Conservation (phyloP, 768 basidiomycete genomes). For the Termitomyces sp. region DNA sequence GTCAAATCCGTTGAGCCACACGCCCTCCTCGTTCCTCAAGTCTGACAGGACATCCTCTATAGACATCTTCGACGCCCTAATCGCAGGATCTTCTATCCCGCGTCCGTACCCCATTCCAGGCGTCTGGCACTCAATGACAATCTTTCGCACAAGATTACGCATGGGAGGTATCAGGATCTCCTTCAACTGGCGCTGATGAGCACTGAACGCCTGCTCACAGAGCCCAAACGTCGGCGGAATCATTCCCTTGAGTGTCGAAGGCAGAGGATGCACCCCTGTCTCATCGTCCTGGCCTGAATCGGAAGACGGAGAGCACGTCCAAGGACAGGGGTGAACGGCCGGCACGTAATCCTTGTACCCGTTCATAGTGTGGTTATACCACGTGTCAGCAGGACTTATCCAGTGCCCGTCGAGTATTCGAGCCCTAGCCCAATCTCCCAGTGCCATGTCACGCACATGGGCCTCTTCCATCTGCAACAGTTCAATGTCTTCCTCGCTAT, state of each 20-base stretch:
- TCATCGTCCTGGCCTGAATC: conserved; percentile 15
- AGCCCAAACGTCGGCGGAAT: conserved; percentile 57
- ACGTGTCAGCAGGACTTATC: conserved; percentile 69
- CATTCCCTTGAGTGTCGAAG: conserved; percentile 39
- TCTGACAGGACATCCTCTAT: conserved; percentile 55
- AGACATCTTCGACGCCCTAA: conserved; percentile 48
- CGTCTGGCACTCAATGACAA: conserved; percentile 57
- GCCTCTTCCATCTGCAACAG: conserved; percentile 35
- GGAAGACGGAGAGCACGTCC: conserved; percentile 36
- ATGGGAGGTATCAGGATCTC: conserved; percentile 59
- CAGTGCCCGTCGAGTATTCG: conserved; percentile 73
- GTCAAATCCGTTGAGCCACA: conserved; percentile 73
- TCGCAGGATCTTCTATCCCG: conserved; percentile 46
- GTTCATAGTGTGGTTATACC: conserved; percentile 38
- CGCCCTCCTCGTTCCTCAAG: conserved; percentile 52
- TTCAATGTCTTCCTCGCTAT: conserved; percentile 40
- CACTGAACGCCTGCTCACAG: conserved; percentile 59
- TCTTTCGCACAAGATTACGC: conserved; percentile 59
- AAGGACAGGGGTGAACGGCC: conserved; percentile 57
- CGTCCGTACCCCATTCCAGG: conserved; percentile 21
- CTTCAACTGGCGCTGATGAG: conserved; percentile 54
- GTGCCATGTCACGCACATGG: conserved; percentile 47
- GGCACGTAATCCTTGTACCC: conserved; percentile 31
- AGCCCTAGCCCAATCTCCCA: conserved; percentile 67
- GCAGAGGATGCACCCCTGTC: conserved; percentile 41